These are phyloP conservation scores for Eimeria acervulina DNA, from an alignment of 169 alveolate genomes.

Conservation along the genomic window DNA sequence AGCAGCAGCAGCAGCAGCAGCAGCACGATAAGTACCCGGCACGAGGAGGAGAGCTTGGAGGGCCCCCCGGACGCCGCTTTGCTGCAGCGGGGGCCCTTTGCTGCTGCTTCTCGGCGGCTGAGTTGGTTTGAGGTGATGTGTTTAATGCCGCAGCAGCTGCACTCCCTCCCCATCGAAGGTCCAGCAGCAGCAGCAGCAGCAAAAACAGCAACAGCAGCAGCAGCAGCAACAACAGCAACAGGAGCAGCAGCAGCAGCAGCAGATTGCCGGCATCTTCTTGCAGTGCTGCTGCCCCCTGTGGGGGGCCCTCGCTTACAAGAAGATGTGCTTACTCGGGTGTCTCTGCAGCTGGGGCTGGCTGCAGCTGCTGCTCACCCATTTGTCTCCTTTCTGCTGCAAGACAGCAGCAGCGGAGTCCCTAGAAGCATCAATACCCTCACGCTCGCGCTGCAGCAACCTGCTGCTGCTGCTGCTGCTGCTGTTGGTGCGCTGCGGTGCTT, in stretches of 20 bases:
- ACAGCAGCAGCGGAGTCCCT: not conserved
- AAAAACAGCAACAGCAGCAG: not conserved
- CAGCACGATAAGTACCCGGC: not conserved
- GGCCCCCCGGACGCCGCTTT: not conserved
- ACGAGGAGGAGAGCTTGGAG: not conserved
- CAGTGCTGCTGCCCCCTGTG: slow-evolving; percentile 31
- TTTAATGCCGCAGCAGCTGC: slow-evolving; percentile 22
- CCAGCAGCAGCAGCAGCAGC: slow-evolving; percentile 19
- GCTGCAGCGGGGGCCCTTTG: not conserved
- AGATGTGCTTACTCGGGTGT: not conserved
- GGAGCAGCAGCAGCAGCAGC: slow-evolving; percentile 24
- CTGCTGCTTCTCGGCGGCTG: slow-evolving; percentile 12
- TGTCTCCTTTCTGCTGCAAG: not conserved
- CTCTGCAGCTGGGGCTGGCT: not conserved
- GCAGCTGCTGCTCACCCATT: not conserved
- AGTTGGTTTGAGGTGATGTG: slow-evolving; percentile 47
- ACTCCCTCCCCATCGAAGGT: not conserved
- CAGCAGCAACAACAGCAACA: not conserved
- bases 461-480: slow-evolving; percentile 38
- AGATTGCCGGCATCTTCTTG: not conserved
- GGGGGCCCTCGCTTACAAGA: not conserved
- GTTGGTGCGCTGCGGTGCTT: not conserved
- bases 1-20: not conserved
- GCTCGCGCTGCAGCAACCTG: slow-evolving; percentile 9
- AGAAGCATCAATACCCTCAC: slow-evolving; percentile 1